Conservation (phyloP, 192 early-diverging fungal species). For the Paraglomus brasilianum region DNA sequence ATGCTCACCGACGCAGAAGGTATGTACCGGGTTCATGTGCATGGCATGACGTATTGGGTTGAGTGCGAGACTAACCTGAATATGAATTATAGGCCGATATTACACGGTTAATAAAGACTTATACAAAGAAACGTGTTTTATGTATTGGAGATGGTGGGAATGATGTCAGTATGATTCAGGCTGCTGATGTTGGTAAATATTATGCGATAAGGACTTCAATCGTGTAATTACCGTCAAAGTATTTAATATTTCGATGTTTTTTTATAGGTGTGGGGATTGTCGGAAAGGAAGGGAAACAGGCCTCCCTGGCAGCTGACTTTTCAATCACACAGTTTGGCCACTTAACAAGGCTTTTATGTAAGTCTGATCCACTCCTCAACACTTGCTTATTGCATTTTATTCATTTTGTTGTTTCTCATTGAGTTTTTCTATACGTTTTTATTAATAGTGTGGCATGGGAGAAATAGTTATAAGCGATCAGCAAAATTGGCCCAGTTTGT, state of each 20-base stretch:
- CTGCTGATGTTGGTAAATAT: constrained; percentile 75
- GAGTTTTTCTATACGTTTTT: too few relatives aligned
- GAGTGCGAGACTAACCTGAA: too few relatives aligned
- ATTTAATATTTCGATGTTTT: background rate
- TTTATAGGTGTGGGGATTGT: constrained; percentile 84
- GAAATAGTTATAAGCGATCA: constrained; percentile 92
- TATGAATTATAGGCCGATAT: constrained; percentile 80
- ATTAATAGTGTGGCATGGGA: constrained; percentile 82
- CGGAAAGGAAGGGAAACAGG: constrained; percentile 95
- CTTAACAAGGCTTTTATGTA: constrained; percentile 76
- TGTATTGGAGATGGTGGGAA: constrained; percentile 97
- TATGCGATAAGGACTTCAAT: background rate
- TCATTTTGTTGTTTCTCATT: too few relatives aligned
- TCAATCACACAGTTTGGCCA: constrained; percentile 87
- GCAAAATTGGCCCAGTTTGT: constrained; percentile 95
- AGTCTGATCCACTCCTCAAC: constrained; percentile 19
- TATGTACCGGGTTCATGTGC: background rate
- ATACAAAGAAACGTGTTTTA: constrained; percentile 72
- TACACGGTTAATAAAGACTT: constrained; percentile 72
- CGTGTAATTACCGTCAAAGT: background rate
- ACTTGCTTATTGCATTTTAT: too few relatives aligned
- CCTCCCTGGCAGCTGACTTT: constrained; percentile 92
- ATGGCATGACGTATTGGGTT: background rate
- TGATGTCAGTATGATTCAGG: constrained; percentile 97
- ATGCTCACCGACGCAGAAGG: constrained; percentile 95